Conservation (phyloP, 257 asterid genomes). For the Craterostigma plantagineum region DNA sequence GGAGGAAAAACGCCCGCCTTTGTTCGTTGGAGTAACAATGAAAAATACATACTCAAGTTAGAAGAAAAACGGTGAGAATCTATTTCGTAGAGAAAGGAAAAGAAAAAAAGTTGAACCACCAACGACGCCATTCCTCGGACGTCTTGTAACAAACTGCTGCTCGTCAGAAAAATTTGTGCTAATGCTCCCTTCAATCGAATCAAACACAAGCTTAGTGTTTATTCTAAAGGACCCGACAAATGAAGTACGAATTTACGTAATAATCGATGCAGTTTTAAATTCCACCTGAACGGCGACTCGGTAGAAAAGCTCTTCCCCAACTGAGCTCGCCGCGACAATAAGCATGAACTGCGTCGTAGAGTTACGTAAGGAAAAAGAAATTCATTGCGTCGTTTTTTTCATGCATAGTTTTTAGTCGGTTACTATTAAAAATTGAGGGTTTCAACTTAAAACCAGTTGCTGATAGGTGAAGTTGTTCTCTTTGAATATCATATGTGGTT, state of each 20-base stretch:
- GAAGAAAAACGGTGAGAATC: constrained; percentile 3
- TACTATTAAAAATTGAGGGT: no score
- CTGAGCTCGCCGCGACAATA: constrained; percentile 91
- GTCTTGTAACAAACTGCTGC: constrained; percentile 49
- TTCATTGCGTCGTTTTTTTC: background rate
- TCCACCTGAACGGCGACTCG: constrained; percentile 90
- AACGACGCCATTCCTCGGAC: constrained; percentile 79
- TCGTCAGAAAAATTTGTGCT: constrained; percentile 54
- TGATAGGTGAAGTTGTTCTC: no score
- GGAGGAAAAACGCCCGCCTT: constrained; percentile 90
- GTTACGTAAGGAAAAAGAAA: background rate
- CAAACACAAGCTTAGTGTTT: background rate
- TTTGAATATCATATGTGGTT: no score
- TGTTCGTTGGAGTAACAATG: no score
- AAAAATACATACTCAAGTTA: no score
- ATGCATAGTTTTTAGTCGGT: no score
- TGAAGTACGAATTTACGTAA: no score
- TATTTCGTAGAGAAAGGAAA: background rate
- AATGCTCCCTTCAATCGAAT: constrained; percentile 54
- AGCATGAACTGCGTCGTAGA: constrained; percentile 88
- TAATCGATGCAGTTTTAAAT: background rate
- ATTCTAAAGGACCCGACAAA: no score
- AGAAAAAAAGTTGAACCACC: constrained; percentile 36
- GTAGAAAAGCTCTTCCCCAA: constrained; percentile 94
- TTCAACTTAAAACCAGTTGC: no score